phyloP scores from a whole-genome alignment of 1,139 yeast genomes.

The Kodamaea arcana region DNA sequence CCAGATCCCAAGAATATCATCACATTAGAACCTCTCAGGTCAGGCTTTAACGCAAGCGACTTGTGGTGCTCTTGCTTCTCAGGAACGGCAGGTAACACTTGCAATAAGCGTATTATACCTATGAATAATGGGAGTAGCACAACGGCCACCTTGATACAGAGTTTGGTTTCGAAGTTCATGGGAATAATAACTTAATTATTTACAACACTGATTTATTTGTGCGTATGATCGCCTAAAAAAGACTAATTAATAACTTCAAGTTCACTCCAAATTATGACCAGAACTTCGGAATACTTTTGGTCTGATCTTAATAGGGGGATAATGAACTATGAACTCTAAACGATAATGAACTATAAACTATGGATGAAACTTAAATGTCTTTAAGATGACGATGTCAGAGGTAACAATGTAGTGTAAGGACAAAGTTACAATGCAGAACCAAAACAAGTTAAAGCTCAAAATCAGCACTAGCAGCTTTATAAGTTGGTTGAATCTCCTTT shows the following conservation, averaged over 20 bases:
- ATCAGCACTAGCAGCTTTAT: slow-evolving; percentile 15
- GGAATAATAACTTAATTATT: no score
- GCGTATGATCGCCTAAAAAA: no score
- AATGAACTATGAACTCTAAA: no score
- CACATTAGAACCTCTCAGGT: slow-evolving; percentile 23
- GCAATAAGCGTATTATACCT: slow-evolving; percentile 23
- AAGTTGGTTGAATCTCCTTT: slow-evolving; percentile 8
- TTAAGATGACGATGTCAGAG: no score
- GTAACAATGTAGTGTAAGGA: neutral
- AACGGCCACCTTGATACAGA: slow-evolving; percentile 19
- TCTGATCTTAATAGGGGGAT: no score
- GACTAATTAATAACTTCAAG: no score
- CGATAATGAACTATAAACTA: no score
- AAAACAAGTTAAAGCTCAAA: slow-evolving; percentile 10
- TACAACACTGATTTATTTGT: no score
- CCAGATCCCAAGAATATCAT: slow-evolving; percentile 74
- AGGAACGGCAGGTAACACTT: slow-evolving; percentile 25
- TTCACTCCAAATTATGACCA: no score
- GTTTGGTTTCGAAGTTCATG: slow-evolving; percentile 26
- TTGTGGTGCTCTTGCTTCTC: neutral
- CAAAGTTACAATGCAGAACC: neutral
- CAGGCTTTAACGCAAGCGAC: slow-evolving; percentile 8
- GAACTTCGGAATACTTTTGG: no score
- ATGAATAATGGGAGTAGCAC: slow-evolving; percentile 24
- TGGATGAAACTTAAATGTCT: no score